These are phyloP conservation scores for Linanthus parryae DNA, from an alignment of 148 eudicot species.

Conservation along the genomic window DNA sequence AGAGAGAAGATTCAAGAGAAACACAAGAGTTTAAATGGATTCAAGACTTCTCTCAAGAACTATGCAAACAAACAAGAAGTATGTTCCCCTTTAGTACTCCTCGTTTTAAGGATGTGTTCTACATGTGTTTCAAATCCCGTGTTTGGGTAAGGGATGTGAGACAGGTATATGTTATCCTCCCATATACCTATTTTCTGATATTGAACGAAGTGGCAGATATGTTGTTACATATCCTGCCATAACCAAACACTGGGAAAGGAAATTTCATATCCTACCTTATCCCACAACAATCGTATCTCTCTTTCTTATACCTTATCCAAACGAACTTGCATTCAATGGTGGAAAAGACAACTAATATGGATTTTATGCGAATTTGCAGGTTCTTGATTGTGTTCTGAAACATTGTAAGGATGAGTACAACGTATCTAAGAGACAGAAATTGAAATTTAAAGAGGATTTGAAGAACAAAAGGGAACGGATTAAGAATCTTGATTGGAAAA, in stretches of 20 bases:
- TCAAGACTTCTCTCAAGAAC: conserved; percentile 59
- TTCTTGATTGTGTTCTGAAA: conserved; percentile 55
- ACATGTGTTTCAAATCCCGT: too few species aligned
- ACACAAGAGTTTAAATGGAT: conserved; percentile 54
- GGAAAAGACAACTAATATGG: too few species aligned
- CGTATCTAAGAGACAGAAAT: conserved; percentile 85
- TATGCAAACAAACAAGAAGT: conserved; percentile 77
- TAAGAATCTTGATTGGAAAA: conserved; percentile 74
- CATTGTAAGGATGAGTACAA: conserved; percentile 71
- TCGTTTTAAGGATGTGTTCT: neutral
- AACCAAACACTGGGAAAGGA: neutral
- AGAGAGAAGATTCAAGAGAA: conserved; percentile 74
- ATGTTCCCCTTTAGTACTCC: conserved; percentile 2
- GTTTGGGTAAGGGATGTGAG: too few species aligned
- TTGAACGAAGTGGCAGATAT: too few species aligned
- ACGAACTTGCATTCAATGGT: too few species aligned
- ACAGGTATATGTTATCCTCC: neutral
- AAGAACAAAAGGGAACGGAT: conserved; percentile 78
- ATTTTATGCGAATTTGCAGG: too few species aligned
- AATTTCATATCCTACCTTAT: too few species aligned
- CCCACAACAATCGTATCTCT: too few species aligned
- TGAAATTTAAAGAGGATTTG: conserved; percentile 71
- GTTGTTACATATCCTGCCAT: neutral
- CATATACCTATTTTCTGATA: too few species aligned
- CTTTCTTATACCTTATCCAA: neutral